Evolutionary conservation across 164 flowering plant genomes (phyloP).

Genomic region (Tetrastigma voinierianum): DNA sequence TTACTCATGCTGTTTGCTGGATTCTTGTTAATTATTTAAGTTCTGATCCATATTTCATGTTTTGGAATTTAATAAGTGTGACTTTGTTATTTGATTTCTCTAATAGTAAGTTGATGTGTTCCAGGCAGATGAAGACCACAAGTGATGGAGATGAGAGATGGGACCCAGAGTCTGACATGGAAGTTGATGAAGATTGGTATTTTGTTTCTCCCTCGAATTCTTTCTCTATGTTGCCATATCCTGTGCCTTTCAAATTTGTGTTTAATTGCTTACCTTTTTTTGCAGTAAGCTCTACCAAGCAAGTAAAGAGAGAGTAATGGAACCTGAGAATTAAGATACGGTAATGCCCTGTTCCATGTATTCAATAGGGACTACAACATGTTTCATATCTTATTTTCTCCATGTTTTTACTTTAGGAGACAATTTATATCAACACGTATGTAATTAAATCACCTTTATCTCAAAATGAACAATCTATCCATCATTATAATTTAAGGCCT

Average conservation of each 20-base stretch:
- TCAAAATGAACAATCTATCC: too few species aligned
- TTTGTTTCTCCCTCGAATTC: background rate
- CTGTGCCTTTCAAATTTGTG: background rate
- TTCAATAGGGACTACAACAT: too few species aligned
- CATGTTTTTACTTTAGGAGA: too few species aligned
- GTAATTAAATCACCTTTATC: too few species aligned
- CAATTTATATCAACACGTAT: too few species aligned
- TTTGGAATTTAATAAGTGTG: background rate
- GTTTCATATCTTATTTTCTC: too few species aligned
- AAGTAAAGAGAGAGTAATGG: slow-evolving; percentile 43
- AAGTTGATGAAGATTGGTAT: slow-evolving; percentile 50
- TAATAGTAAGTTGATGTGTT: slow-evolving; percentile 1
- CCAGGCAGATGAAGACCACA: slow-evolving; percentile 58
- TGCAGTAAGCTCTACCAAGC: slow-evolving; percentile 46
- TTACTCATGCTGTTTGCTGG: too few species aligned
- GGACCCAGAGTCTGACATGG: slow-evolving; percentile 55
- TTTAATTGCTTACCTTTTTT: background rate
- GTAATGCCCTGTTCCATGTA: slow-evolving; percentile 17
- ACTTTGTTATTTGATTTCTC: too few species aligned
- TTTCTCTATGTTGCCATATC: background rate
- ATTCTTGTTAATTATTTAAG: too few species aligned
- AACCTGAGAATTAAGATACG: slow-evolving; percentile 47
- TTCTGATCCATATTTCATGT: too few species aligned
- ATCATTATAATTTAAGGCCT: too few species aligned
- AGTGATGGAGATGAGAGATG: slow-evolving; percentile 48